Evolutionary conservation across 2,329 filamentous ascomycete species (phyloP), one percentile per base, ranked within the genome.

Genomic region (Hypomyces rosellus): DNA sequence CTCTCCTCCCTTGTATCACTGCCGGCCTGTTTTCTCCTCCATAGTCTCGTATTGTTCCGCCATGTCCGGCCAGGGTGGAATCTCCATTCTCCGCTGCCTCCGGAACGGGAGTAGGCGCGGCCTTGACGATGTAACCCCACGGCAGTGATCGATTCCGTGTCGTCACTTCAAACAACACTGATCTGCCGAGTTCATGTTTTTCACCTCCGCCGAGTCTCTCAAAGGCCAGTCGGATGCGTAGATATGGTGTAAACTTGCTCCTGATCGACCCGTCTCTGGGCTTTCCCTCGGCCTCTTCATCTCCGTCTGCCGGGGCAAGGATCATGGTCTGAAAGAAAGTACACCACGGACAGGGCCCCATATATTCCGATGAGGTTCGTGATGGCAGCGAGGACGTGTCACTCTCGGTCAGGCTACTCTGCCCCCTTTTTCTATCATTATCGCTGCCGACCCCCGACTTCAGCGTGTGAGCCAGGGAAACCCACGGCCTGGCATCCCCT

Each of bases 221-320:
- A 52, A 70, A 70, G 3, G 67, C 68, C 43, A 64, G 61, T 18
- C 68, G 62, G 40, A 70, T 69, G 49, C 68, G 66, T 49, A 70
- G 50, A 49, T 70, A 70, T 1, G 68, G 68, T 8, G 66, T 66
- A 43, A 68, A 69, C 45, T 65, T 69, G 54, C 62, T 51, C 36
- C 34, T 54, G 41, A 50, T 18, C 9, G 42, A 48, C 13, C 45
- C 49, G 8, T 44, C 45, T 30, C 48, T 43, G 25, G 25, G 25
- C 33, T 39, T 43, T 12, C 45, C 52, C 7, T 48, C 45, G 9
- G 34, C 30, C n/a, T 45, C 44, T 8, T 42, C 40, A 25, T 62
- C 51, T 52, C 42, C 52, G 15, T 66, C 62, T 13, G 59, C 57
- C 15, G 54, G 57, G 8, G 58, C 57, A 14, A 62, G 64, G 16